Conservation (phyloP, 495 filamentous ascomycete species). For the Letharia columbiana region DNA sequence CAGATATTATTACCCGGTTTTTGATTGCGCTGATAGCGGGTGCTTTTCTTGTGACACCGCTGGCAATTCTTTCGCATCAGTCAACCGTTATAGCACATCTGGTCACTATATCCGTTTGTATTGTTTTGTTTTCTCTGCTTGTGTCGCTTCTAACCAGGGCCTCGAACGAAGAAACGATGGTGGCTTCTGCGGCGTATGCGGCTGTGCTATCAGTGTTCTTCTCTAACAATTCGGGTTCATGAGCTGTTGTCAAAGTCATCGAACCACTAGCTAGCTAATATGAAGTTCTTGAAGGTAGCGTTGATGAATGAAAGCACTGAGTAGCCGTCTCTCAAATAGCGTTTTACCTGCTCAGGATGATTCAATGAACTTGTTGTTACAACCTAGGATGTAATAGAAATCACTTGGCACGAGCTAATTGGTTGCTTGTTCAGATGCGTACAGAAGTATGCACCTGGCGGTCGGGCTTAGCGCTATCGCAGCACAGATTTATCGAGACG, state of each 20-base stretch:
- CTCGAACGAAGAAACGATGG: conserved; percentile 28
- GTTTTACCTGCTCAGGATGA: no score
- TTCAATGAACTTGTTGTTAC: no score
- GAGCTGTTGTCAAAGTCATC: background rate
- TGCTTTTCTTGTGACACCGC: conserved; percentile 21
- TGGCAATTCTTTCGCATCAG: conserved; percentile 24
- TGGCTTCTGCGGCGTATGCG: conserved; percentile 29
- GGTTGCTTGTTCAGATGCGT: no score
- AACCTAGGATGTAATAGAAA: no score
- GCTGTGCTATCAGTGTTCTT: conserved; percentile 27
- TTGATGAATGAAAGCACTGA: no score
- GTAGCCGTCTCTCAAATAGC: no score
- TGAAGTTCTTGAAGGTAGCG: no score
- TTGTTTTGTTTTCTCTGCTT: conserved; percentile 21
- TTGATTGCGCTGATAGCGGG: conserved; percentile 20
- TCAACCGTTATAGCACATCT: conserved; percentile 15
- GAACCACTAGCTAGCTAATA: background rate
- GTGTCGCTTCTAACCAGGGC: conserved; percentile 25
- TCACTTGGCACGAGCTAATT: no score
- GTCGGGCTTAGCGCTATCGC: no score
- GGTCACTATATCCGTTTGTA: conserved; percentile 16
- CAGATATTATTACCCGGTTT: conserved; percentile 20
- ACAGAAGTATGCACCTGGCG: no score
- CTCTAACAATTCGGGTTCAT: conserved; percentile 13
- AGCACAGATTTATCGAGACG: no score